Base-by-base conservation (phyloP, 169 alveolate species). In the Eimeria sp. region DNA sequence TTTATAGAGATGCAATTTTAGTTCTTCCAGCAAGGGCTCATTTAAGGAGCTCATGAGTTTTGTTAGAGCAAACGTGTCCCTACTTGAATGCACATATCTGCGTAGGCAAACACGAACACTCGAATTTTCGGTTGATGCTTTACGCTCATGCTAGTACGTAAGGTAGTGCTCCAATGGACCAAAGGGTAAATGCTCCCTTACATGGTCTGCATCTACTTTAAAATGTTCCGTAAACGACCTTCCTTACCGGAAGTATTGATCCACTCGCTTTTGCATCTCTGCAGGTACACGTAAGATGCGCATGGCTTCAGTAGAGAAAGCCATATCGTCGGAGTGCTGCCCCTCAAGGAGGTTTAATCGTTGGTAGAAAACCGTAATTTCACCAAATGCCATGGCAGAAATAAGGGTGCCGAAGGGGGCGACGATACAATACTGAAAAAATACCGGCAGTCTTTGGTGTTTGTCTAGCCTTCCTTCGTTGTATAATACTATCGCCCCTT, bases 391-490 rank as follows among this genome's bases (percentile, higher is more conserved):
- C 95, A 68, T 88, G 40, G 95, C 95, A 25, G 85, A 62, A 62
- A 88, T 88, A 37, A 88, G 82, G 52, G 95, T 88, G 43, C 95
- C 85, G 87, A 89, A 43, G 88, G 95, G 95, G 37, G 88, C 95
- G 60, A 89, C 95, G 58, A 89, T 72, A 37, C 95, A 88, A 68
- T 88, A 88, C 95, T 88, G 95, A 49, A 56, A n/a, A 88, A 64
- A 40, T 49, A 23, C 72, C 91, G 33, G 30, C 89, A 52, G 33
- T 66, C 2, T 27, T 80, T 14, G 71, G 72, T 25, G 49, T 27
- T 14, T 13, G 37, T 20, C 25, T 52, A 49, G 30, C 43, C 89
- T 13, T 33, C 46, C 27, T 52, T 33, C 46, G 16, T 54, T 9
- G 71, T 10, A 30, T 11, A 20, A 52, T 23, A 1, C 14, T 2